phyloP scores from a whole-genome alignment of 2,329 filamentous ascomycete genomes.

The Colletotrichum acutatum region DNA sequence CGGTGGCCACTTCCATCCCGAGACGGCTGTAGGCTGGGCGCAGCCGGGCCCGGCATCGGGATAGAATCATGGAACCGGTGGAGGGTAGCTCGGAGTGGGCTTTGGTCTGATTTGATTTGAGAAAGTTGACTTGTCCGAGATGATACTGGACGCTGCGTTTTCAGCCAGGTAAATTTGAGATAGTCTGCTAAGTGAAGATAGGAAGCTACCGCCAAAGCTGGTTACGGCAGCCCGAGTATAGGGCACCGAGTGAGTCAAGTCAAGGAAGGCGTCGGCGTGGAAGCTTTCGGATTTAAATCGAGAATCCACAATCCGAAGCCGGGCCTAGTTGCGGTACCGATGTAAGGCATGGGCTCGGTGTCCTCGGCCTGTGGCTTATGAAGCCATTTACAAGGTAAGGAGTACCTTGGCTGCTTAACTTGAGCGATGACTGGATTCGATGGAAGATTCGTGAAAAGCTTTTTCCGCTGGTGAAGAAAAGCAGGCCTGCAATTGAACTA shows the following conservation, averaged over 20 bases:
- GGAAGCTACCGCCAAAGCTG: background rate
- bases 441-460: background rate
- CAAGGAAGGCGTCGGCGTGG: background rate
- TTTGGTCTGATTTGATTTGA: background rate
- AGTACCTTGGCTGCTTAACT: background rate
- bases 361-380: background rate
- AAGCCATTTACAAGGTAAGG: background rate
- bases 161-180: background rate
- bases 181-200: background rate
- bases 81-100: background rate
- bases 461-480: background rate
- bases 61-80: slow-evolving; percentile 5
- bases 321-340: background rate
- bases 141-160: background rate
- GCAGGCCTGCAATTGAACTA: background rate
- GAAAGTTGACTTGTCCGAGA: background rate
- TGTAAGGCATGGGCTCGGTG: background rate
- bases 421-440: background rate
- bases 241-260: background rate
- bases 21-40: background rate
- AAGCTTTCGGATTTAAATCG: slow-evolving; percentile 13
- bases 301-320: background rate
- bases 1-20: slow-evolving; percentile 1
- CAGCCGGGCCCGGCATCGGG: slow-evolving; percentile 2
- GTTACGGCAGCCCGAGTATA: background rate